These are phyloP conservation scores for Hypoxylon rickii DNA, from an alignment of 495 filamentous ascomycete genomes.

Conservation along the genomic window DNA sequence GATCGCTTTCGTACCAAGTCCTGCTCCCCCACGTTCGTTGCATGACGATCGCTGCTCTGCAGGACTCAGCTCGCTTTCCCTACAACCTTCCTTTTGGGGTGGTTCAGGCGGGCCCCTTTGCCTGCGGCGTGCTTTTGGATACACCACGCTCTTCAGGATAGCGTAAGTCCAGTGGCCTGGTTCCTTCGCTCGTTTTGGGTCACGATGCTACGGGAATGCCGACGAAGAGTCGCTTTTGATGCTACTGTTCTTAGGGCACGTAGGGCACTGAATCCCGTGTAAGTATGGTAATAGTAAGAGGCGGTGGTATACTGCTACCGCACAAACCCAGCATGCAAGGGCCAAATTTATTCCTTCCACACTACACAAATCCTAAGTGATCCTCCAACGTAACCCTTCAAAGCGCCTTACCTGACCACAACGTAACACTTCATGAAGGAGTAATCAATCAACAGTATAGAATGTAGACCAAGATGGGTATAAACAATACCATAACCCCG, in stretches of 20 bases:
- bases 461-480: not conserved
- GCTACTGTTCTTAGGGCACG: constrained; percentile 2
- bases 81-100: constrained; percentile 32
- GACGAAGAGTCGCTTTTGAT: not conserved
- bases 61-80: constrained; percentile 17
- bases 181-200: constrained; percentile 15
- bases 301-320: not conserved
- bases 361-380: constrained; percentile 31
- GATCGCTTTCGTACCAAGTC: too few relatives aligned
- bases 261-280: too few relatives aligned
- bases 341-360: constrained; percentile 22
- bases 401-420: constrained; percentile 17
- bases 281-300: constrained; percentile 8
- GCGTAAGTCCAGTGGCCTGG: constrained; percentile 8
- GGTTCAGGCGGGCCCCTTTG: not conserved
- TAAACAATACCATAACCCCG: constrained; percentile 1
- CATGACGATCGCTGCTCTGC: constrained; percentile 18
- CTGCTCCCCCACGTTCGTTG: constrained; percentile 18
- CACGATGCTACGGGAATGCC: constrained; percentile 19
- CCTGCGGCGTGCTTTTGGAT: constrained; percentile 22
- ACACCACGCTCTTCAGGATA: constrained; percentile 1
- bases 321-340: constrained; percentile 15
- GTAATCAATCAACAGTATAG: constrained; percentile 17
- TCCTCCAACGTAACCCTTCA: constrained; percentile 27
- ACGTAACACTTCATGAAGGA: constrained; percentile 18